A percentile compares a stretch with the other conserved stretches of the same genome.
Evolutionary conservation across 768 basidiomycete genomes (phyloP).

Genomic region (Mycena galericulata): DNA sequence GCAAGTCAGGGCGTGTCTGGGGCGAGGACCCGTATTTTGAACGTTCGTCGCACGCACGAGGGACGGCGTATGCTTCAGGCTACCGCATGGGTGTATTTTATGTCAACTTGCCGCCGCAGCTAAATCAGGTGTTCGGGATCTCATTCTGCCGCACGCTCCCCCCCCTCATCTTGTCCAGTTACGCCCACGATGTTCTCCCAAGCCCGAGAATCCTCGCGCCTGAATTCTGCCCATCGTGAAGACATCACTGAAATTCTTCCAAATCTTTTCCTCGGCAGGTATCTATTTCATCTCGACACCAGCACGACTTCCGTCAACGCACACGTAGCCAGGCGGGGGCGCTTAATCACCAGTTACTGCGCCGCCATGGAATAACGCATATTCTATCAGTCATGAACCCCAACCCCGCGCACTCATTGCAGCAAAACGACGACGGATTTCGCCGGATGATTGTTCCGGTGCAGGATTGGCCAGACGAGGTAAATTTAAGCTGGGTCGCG

Average conservation of each 20-base stretch:
- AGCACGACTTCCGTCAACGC: not conserved
- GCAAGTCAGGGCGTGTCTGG: no score
- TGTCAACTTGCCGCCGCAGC: not conserved
- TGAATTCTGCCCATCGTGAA: not conserved
- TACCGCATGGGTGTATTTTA: no score
- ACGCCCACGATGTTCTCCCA: not conserved
- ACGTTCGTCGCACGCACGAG: no score
- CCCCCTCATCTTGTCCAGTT: not conserved
- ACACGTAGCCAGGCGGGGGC: constrained; percentile 8
- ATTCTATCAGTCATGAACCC: constrained; percentile 12
- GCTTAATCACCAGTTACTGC: not conserved
- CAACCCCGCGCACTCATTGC: no score
- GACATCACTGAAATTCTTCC: constrained; percentile 19
- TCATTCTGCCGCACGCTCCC: not conserved
- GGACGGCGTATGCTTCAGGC: no score
- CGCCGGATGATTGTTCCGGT: constrained; percentile 11
- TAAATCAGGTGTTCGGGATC: not conserved
- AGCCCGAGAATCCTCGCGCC: not conserved
- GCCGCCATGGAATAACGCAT: constrained; percentile 15
- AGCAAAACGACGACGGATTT: not conserved
- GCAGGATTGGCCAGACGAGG: constrained; percentile 17
- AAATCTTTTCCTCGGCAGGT: constrained; percentile 22
- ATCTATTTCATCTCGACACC: not conserved
- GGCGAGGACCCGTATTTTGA: no score
- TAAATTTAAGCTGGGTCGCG: not conserved